These are phyloP conservation scores for Zalaria obscura DNA, from an alignment of 2,329 filamentous ascomycete species.

Conservation along the genomic window DNA sequence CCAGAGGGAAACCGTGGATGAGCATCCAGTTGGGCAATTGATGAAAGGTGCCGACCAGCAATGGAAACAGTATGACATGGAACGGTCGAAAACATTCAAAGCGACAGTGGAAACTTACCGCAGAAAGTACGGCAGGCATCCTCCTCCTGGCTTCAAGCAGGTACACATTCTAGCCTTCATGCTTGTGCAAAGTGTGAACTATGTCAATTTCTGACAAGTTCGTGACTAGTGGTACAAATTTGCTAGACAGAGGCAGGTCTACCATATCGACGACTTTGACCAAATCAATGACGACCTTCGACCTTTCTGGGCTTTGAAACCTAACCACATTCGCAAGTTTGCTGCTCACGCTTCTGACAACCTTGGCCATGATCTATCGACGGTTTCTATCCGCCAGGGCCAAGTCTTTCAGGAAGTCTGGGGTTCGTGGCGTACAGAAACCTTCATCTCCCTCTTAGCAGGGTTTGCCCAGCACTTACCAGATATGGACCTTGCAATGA, in stretches of 20 bases:
- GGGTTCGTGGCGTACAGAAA: not conserved
- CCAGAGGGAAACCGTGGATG: too few species aligned
- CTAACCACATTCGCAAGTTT: slow-evolving; percentile 31
- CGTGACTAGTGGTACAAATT: slow-evolving; percentile 37
- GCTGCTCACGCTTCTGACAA: slow-evolving; percentile 36
- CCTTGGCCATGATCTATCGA: slow-evolving; percentile 32
- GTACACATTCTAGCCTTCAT: not conserved
- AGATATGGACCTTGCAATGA: slow-evolving; percentile 45
- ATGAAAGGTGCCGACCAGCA: slow-evolving; percentile 21
- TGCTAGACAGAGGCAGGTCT: slow-evolving; percentile 36
- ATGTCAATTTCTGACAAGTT: not conserved
- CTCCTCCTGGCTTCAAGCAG: slow-evolving; percentile 43
- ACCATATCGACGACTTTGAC: slow-evolving; percentile 45
- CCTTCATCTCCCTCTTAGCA: not conserved
- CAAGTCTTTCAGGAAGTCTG: slow-evolving; percentile 7
- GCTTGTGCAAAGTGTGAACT: not conserved
- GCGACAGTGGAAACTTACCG: slow-evolving; percentile 44
- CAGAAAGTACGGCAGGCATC: slow-evolving; percentile 41
- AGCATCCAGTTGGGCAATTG: slow-evolving; percentile 3
- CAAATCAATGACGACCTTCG: slow-evolving; percentile 39
- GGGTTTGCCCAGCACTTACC: slow-evolving; percentile 21
- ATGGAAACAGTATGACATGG: slow-evolving; percentile 11
- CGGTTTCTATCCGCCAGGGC: slow-evolving; percentile 25
- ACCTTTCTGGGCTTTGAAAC: slow-evolving; percentile 36
- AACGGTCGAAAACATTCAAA: slow-evolving; percentile 33